Conservation (phyloP, 768 basidiomycete genomes). For the Lactarius akahatsu region DNA sequence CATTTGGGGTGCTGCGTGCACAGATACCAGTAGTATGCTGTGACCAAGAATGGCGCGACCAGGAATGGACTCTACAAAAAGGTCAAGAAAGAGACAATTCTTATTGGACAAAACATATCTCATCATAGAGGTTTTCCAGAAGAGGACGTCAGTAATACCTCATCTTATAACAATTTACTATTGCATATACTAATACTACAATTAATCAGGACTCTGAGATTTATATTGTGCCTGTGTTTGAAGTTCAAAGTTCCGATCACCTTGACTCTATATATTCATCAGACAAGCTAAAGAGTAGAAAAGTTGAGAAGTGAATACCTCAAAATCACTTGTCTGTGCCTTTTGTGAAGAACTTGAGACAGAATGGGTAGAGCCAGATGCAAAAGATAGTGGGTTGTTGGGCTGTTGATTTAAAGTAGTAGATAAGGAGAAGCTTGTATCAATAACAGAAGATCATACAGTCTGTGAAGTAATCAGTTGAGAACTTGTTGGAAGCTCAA, state of each 20-base stretch:
- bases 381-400: neutral
- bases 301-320: neutral
- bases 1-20: conserved; percentile 42
- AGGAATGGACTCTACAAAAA: too few relatives aligned
- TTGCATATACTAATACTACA: neutral
- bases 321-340: neutral
- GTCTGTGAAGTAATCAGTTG: neutral
- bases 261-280: neutral
- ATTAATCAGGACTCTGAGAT: conserved; percentile 11
- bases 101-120: too few relatives aligned
- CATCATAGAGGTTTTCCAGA: too few relatives aligned
- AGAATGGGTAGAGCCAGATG: conserved; percentile 15
- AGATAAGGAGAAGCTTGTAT: neutral
- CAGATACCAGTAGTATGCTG: conserved; percentile 38
- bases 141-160: too few relatives aligned
- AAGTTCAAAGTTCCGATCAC: conserved; percentile 4
- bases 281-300: neutral
- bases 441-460: neutral
- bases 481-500: neutral
- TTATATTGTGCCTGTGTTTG: conserved; percentile 20
- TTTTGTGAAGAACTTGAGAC: neutral
- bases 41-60: too few relatives aligned
- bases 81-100: too few relatives aligned
- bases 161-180: too few relatives aligned
- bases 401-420: neutral